Conservation (phyloP, 192 early-diverging fungal genomes). For the Mortierella alpina region DNA sequence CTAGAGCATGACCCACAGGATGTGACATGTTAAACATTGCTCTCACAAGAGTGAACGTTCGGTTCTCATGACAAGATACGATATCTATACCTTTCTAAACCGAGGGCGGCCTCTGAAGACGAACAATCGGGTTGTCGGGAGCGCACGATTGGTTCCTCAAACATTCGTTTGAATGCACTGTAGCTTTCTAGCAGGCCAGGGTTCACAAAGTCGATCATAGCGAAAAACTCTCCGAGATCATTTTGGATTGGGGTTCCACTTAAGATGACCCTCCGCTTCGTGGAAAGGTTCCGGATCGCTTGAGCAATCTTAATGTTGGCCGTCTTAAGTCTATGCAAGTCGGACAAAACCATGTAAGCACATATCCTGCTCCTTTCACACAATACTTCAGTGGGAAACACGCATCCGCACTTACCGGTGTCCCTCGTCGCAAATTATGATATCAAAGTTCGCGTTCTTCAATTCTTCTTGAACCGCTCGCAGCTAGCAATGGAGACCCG, state of each 20-base stretch:
- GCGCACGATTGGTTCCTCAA: conserved; percentile 58
- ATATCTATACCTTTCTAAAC: conserved; percentile 26
- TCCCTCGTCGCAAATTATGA: conserved; percentile 47
- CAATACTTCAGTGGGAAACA: not conserved
- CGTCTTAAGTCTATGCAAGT: conserved; percentile 54
- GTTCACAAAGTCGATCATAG: conserved; percentile 65
- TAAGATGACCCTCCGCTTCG: conserved; percentile 53
- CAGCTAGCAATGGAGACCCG: conserved; percentile 15
- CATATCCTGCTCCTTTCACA: not conserved
- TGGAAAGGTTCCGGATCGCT: conserved; percentile 45
- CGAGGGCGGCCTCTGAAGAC: conserved; percentile 7
- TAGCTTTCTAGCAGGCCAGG: conserved; percentile 58
- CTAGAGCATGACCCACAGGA: not conserved
- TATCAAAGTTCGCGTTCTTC: conserved; percentile 41
- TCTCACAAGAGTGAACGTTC: not conserved
- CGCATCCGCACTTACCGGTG: not conserved
- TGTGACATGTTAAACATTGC: not conserved
- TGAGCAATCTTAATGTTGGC: conserved; percentile 58
- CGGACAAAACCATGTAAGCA: not conserved
- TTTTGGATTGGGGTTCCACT: conserved; percentile 64
- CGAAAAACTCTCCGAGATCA: conserved; percentile 58
- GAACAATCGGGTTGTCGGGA: conserved; percentile 55
- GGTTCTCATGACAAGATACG: not conserved
- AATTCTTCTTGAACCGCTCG: conserved; percentile 46
- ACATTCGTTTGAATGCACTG: conserved; percentile 53